Evolutionary conservation across 2,329 filamentous ascomycete species (phyloP).

Genomic region (Chaetomium sp.): DNA sequence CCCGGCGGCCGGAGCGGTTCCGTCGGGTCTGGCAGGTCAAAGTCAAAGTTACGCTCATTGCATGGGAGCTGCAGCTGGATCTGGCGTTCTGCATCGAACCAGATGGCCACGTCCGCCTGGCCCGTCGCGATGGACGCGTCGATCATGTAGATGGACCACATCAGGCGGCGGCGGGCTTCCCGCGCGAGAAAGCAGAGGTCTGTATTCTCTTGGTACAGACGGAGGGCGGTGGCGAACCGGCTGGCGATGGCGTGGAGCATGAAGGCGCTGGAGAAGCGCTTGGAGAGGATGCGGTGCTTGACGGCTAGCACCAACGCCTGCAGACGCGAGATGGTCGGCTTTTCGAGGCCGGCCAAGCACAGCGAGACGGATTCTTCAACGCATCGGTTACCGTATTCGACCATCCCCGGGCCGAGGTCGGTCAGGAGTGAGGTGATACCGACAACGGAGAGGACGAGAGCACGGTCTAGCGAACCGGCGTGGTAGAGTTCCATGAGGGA

Average conservation of each 20-base stretch:
- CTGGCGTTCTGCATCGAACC: slow-evolving; percentile 44
- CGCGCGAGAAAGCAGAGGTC: slow-evolving; percentile 49
- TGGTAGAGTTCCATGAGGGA: slow-evolving; percentile 63
- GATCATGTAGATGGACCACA: slow-evolving; percentile 54
- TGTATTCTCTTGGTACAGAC: slow-evolving; percentile 52
- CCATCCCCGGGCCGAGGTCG: slow-evolving; percentile 55
- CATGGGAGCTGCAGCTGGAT: slow-evolving; percentile 53
- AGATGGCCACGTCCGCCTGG: slow-evolving; percentile 50
- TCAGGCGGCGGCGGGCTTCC: slow-evolving; percentile 49
- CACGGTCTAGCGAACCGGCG: slow-evolving; percentile 57
- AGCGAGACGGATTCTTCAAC: slow-evolving; percentile 57
- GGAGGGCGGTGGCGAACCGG: slow-evolving; percentile 52
- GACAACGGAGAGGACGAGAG: slow-evolving; percentile 56
- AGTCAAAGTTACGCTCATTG: slow-evolving; percentile 57
- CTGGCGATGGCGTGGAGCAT: slow-evolving; percentile 51
- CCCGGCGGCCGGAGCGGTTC: slow-evolving; percentile 51
- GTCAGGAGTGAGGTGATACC: slow-evolving; percentile 60
- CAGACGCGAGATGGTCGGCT: slow-evolving; percentile 59
- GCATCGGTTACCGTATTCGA: slow-evolving; percentile 56
- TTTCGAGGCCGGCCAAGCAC: slow-evolving; percentile 56
- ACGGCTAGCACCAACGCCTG: slow-evolving; percentile 51
- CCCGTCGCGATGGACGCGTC: slow-evolving; percentile 52
- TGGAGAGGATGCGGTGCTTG: slow-evolving; percentile 51
- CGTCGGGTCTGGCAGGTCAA: slow-evolving; percentile 58
- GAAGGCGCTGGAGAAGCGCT: slow-evolving; percentile 50